Evolutionary conservation across 768 basidiomycete genomes (phyloP).

Genomic region (Mycena capillaripes): DNA sequence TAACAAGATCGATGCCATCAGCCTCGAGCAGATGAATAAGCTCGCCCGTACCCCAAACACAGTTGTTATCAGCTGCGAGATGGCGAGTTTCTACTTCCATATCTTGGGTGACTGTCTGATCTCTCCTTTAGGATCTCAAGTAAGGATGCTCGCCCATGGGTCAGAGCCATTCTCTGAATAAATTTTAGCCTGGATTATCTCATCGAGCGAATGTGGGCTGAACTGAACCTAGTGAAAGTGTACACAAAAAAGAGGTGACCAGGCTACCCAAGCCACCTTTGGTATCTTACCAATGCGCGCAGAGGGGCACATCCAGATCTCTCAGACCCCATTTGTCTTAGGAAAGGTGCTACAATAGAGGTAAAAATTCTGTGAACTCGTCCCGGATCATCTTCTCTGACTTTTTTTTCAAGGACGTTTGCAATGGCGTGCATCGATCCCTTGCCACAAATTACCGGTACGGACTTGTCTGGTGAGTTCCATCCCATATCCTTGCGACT

Average conservation of each 20-base stretch:
- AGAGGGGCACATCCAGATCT: slow-evolving; percentile 92
- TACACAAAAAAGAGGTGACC: slow-evolving; percentile 94
- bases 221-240: slow-evolving; percentile 87
- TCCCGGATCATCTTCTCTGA: slow-evolving; percentile 2
- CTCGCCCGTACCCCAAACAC: slow-evolving; percentile 86
- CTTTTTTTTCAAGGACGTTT: slow-evolving; percentile 75
- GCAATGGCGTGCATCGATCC: slow-evolving; percentile 92
- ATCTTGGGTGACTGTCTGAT: background rate
- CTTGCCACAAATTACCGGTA: slow-evolving; percentile 94
- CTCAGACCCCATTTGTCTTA: slow-evolving; percentile 89
- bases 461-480: slow-evolving; percentile 88
- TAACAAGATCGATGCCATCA: slow-evolving; percentile 96
- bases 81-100: slow-evolving; percentile 49
- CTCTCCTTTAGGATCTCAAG: slow-evolving; percentile 72
- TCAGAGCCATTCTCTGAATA: slow-evolving; percentile 7
- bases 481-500: background rate
- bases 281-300: background rate
- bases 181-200: slow-evolving; percentile 74
- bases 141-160: slow-evolving; percentile 49
- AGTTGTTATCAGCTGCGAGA: slow-evolving; percentile 97
- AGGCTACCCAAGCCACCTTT: background rate
- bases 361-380: slow-evolving; percentile 49
- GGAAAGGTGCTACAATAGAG: slow-evolving; percentile 95
- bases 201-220: slow-evolving; percentile 84
- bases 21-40: slow-evolving; percentile 86